Evolutionary conservation across 176 grass and related monocot species (phyloP), one percentile per base, ranked within the genome.

Genomic region (Oryza australiensis): DNA sequence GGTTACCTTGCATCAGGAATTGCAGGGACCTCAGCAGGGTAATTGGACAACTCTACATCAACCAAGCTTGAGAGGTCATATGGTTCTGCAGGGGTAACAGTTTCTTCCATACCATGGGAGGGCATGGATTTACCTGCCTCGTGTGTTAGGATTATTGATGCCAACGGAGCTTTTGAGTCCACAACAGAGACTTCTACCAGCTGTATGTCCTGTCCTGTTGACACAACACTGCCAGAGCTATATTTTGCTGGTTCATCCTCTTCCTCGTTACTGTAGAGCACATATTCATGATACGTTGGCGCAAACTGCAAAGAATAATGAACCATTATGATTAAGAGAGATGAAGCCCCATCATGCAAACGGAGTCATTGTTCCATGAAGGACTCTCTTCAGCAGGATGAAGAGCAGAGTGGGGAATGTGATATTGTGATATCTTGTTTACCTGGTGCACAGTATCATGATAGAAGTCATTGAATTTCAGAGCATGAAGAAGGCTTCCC

Each of bases 371-470:
- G 26, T 68, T 41, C n/a, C 7, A 51, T 64, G 26, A 32, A 79
- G 1, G 30, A 4, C 6, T 34, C 6, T 34, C 35, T 22, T 20
- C 27, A n/a, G 12, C 27, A 70, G 35, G 13, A 20, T 29, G 46
- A 18, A 74, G 15, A 12, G 20, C 5, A 38, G 73, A 30, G 73
- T 60, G 12, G 51, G 18, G 73, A 22, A 40, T 34, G 34, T 64
- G n/a, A 60, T 63, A 40, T 70, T 37, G 35, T 46, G 27, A 51
- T 68, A 33, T 70, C 67, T 65, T 75, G 10, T 72, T 88, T 70
- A 97, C 94, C 94, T 97, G 94, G 53, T 97, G 94, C n/a, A 97
- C 91, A n/a, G 91, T 92, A 83, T 92, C 91, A 82, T 97, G 94
- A 48, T 97, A 97, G 83, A 97, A 97, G 80, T 94, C 87, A 41